These are phyloP conservation scores for Coemansia sp. DNA, from an alignment of 192 early-diverging fungal species.

Conservation along the genomic window DNA sequence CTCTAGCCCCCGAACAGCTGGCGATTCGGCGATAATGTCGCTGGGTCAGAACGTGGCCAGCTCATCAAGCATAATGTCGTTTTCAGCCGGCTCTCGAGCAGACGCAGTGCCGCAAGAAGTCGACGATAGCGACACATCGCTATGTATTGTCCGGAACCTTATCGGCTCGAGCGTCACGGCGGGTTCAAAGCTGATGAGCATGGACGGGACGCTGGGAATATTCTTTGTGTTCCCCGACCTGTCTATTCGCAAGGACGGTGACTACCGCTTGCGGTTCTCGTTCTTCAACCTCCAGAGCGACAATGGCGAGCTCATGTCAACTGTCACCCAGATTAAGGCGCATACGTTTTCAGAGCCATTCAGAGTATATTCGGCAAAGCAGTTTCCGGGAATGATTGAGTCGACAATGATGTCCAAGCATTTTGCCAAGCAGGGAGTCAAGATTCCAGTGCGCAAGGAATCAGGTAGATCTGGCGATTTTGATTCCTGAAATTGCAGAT, in stretches of 20 bases:
- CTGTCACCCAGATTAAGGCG: constrained; percentile 56
- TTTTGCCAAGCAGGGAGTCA: constrained; percentile 74
- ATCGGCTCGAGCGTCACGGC: constrained; percentile 65
- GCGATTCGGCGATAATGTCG: neutral
- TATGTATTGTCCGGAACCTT: constrained; percentile 55
- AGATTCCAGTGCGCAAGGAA: constrained; percentile 79
- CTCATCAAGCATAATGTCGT: constrained; percentile 46
- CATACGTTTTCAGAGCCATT: constrained; percentile 65
- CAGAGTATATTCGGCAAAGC: constrained; percentile 70
- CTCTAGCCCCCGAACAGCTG: neutral
- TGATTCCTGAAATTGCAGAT: neutral
- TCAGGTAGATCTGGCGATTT: constrained; percentile 6
- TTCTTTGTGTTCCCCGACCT: constrained; percentile 81
- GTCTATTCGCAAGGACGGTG: constrained; percentile 72
- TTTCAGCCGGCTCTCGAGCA: constrained; percentile 20
- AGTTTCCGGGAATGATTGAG: constrained; percentile 79
- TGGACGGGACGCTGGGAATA: constrained; percentile 63
- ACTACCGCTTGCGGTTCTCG: constrained; percentile 64
- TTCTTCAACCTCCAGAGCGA: constrained; percentile 60
- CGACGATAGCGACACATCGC: constrained; percentile 2
- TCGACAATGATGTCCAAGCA: constrained; percentile 70
- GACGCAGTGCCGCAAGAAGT: neutral
- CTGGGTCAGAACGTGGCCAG: constrained; percentile 35
- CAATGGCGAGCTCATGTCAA: constrained; percentile 54
- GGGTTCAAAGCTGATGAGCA: constrained; percentile 59